Evolutionary conservation across 2,329 filamentous ascomycete species (phyloP), one percentile per base, ranked within the genome.

Genomic region (Pseudopithomyces maydicus): DNA sequence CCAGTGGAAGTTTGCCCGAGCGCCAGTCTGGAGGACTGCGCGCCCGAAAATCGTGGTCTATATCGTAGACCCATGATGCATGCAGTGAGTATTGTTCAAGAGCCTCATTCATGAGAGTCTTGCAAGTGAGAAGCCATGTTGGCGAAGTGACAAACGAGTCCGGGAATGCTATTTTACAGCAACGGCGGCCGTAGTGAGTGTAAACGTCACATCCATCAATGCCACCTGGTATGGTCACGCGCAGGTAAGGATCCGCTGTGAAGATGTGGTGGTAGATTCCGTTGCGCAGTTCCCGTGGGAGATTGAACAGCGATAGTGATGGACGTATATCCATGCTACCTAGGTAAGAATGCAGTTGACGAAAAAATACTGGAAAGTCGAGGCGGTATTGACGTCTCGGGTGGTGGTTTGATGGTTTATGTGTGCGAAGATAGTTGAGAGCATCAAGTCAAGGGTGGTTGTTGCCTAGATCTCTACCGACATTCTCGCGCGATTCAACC

Each of bases 241-340:
- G 15, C 14, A 32, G 22, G 19, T 38, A 22, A 20, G 26, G 26
- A 15, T 48, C 32, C 7, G 29, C 19, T 15, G 17, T 22, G 45
- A 48, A 38, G 23, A 36, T n/a, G 29, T 19, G 32, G 23, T 35
- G 19, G 45, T 48, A 38, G 32, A 48, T 48, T 19, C 20, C 12
- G 45, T 48, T 48, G 45, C 45, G 45, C 26, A 48, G n/a, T n/a
- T 48, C 45, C 26, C 32, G 45, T 8, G 45, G 45, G 15, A 48
- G 15, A 15, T 4, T 38, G 45, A 36, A 35, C 4, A 48, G n/a
- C 15, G 41, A 43, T 23, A n/a, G 41, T 23, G n/a, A n/a, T n/a
- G 26, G 26, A 29, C 26, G 26, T 4, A 8, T 8, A 29, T 29
- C 26, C 26, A 29, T 29, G 26, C 8, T 8, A 29, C n/a, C n/a